Percentiles rank a stretch among this genome's conserved stretches.
These are phyloP conservation scores for Solanum gracilifrons DNA, from an alignment of 257 asterid species.

Conservation along the genomic window DNA sequence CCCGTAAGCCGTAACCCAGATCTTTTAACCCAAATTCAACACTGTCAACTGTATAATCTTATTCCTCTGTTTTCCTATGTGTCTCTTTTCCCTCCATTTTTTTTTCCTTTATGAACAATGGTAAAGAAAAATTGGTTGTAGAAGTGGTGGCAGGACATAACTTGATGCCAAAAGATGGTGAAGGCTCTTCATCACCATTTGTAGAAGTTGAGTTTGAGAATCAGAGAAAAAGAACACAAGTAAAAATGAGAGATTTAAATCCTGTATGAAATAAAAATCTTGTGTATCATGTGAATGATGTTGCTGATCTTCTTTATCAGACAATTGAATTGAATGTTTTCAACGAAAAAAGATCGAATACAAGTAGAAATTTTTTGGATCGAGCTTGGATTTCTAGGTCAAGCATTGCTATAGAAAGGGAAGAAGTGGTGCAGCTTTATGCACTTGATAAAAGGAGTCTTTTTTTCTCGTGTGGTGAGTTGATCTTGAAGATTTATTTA, in stretches of 20 bases:
- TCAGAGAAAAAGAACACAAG: conserved; percentile 49
- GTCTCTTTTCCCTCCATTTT: background rate
- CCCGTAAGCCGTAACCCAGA: too few species aligned
- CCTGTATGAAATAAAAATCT: conserved; percentile 81
- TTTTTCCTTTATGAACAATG: conserved; percentile 18
- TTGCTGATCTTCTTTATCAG: conserved; percentile 67
- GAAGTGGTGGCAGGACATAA: conserved; percentile 85
- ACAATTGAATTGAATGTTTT: conserved; percentile 63
- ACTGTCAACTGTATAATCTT: background rate
- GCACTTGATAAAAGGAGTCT: conserved; percentile 62
- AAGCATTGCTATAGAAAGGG: conserved; percentile 38
- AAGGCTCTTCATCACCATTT: conserved; percentile 79
- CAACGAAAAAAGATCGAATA: conserved; percentile 65
- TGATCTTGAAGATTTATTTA: conserved; percentile 55
- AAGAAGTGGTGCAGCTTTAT: conserved; percentile 45
- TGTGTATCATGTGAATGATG: conserved; percentile 54
- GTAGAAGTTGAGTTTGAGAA: conserved; percentile 75
- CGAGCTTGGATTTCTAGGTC: conserved; percentile 26
- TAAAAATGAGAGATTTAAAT: conserved; percentile 60
- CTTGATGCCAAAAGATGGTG: conserved; percentile 92
- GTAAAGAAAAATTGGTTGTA: conserved; percentile 72
- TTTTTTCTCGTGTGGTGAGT: conserved; percentile 83
- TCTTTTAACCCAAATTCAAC: too few species aligned
- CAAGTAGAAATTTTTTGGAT: conserved; percentile 27
- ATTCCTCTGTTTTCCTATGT: background rate